These are phyloP conservation scores for Zygosaccharomyces lentus DNA, from an alignment of 805 yeast species.

Conservation along the genomic window DNA sequence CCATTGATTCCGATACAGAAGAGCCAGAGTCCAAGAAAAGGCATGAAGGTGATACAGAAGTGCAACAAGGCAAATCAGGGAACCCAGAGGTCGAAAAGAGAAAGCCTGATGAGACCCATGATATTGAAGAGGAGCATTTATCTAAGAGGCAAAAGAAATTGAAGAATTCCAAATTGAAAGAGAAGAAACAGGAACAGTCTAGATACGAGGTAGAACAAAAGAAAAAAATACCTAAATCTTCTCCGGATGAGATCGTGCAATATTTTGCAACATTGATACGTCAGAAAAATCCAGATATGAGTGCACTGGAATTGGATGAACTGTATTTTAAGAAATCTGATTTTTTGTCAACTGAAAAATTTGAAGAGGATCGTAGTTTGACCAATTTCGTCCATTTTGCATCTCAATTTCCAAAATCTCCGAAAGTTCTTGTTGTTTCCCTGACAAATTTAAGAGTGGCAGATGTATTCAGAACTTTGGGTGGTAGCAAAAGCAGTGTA, in stretches of 20 bases:
- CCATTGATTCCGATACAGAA: constrained; percentile 18
- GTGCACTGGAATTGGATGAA: constrained; percentile 72
- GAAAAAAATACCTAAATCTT: constrained; percentile 47
- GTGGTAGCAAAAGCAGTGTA: constrained; percentile 50
- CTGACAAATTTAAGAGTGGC: constrained; percentile 86
- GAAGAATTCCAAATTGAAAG: constrained; percentile 43
- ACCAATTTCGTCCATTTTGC: constrained; percentile 55
- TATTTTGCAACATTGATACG: constrained; percentile 59
- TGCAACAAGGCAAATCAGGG: constrained; percentile 12
- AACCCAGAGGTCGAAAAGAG: constrained; percentile 22
- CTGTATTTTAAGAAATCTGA: constrained; percentile 51
- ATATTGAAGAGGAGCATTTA: constrained; percentile 10
- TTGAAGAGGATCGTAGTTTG: constrained; percentile 48
- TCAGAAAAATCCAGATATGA: constrained; percentile 56
- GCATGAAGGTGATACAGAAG: constrained; percentile 14
- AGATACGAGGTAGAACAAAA: constrained; percentile 60
- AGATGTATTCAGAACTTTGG: constrained; percentile 67
- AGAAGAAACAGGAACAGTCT: constrained; percentile 63
- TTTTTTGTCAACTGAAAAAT: constrained; percentile 60
- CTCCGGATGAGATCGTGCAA: constrained; percentile 62
- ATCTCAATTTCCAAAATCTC: constrained; percentile 44
- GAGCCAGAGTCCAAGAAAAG: neutral
- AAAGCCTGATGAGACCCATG: constrained; percentile 30
- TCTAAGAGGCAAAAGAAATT: constrained; percentile 35
- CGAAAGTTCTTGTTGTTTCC: constrained; percentile 47